These are phyloP conservation scores for Curvularia spicifera DNA, from an alignment of 2,329 filamentous ascomycete genomes.

Conservation along the genomic window DNA sequence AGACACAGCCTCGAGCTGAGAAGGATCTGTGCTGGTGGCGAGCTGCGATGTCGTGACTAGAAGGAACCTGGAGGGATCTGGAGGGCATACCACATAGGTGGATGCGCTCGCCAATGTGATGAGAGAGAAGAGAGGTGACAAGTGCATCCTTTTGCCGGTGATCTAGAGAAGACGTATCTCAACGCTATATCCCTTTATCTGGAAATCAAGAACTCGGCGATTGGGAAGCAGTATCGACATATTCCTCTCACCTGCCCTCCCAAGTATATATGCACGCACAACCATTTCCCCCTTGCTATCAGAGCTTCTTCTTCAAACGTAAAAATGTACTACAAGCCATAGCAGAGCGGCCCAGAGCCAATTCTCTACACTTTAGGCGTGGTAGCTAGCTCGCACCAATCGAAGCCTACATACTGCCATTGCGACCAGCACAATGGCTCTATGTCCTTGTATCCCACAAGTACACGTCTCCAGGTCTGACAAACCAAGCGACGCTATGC, in stretches of 20 bases:
- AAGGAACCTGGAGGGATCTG: constrained; percentile 41
- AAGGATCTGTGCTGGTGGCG: constrained; percentile 33
- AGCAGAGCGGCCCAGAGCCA: not conserved
- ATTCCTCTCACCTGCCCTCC: not conserved
- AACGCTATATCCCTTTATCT: not conserved
- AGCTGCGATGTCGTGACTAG: constrained; percentile 50
- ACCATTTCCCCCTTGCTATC: not conserved
- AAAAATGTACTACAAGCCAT: not conserved
- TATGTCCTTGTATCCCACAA: not conserved
- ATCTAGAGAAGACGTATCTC: not conserved
- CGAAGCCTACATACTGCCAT: not conserved
- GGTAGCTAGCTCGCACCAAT: not conserved
- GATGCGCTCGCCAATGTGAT: constrained; percentile 11
- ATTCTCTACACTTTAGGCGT: not conserved
- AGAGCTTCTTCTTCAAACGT: not conserved
- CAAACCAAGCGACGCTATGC: not conserved
- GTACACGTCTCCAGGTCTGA: not conserved
- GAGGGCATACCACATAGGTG: constrained; percentile 19
- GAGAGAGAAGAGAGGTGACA: constrained; percentile 15
- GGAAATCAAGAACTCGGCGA: not conserved
- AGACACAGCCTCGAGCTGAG: constrained; percentile 44
- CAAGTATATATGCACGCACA: not conserved
- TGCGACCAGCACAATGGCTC: not conserved
- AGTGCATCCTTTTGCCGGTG: constrained; percentile 19
- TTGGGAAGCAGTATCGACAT: not conserved